Evolutionary conservation across 2,329 filamentous ascomycete species (phyloP).

Genomic region (Penicillium sp.): DNA sequence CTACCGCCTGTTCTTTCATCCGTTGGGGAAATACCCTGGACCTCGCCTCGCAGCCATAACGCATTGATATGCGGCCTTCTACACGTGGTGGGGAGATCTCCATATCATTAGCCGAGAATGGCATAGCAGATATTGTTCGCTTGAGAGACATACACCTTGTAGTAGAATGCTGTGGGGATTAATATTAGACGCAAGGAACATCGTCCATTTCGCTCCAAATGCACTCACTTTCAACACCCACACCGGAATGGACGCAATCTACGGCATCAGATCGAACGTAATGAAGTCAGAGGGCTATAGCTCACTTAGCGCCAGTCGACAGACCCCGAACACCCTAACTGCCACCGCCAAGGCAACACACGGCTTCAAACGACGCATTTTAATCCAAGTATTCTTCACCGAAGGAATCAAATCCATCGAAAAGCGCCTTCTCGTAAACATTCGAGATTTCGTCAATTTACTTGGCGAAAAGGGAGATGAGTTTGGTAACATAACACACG

Average conservation of each 20-base stretch:
- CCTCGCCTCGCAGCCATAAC: slow-evolving; percentile 5
- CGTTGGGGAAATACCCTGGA: slow-evolving; percentile 9
- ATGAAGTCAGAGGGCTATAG: neutral
- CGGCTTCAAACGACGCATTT: slow-evolving; percentile 12
- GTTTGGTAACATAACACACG: neutral
- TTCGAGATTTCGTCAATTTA: slow-evolving; percentile 7
- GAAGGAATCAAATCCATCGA: slow-evolving; percentile 9
- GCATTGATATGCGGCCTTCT: slow-evolving; percentile 6
- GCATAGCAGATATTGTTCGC: neutral
- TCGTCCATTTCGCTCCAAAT: neutral
- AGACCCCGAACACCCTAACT: neutral
- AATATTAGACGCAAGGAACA: neutral
- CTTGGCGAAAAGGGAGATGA: neutral
- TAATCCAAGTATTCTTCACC: slow-evolving; percentile 9
- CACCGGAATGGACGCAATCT: slow-evolving; percentile 1
- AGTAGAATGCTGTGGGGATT: neutral
- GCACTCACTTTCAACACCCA: neutral
- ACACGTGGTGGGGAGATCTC: slow-evolving; percentile 2
- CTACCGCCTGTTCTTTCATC: slow-evolving; percentile 6
- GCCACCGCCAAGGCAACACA: slow-evolving; percentile 9
- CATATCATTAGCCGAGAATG: neutral
- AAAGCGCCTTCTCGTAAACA: slow-evolving; percentile 5
- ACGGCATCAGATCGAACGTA: neutral
- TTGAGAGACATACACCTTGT: neutral
- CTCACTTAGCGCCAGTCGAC: slow-evolving; percentile 3